These are phyloP conservation scores for Ophiostoma sp. DNA, from an alignment of 2,329 filamentous ascomycete genomes.

Conservation along the genomic window DNA sequence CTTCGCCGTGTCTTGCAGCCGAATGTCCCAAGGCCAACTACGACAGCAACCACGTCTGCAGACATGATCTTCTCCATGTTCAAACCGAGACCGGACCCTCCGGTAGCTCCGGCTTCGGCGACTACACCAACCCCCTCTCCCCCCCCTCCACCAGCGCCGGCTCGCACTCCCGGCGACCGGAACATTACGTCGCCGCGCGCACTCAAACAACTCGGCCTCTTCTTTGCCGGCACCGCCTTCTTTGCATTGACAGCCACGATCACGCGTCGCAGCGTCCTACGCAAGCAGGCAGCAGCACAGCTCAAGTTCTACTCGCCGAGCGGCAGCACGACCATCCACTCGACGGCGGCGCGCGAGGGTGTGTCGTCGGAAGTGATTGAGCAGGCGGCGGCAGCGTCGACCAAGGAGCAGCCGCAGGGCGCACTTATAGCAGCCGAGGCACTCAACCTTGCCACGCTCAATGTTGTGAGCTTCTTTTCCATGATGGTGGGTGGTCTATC, in stretches of 20 bases:
- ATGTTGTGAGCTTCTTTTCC: conserved; percentile 70
- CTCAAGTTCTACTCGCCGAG: conserved; percentile 66
- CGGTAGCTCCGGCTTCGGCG: neutral
- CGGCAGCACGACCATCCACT: conserved; percentile 35
- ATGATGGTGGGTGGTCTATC: conserved; percentile 67
- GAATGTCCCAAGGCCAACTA: neutral
- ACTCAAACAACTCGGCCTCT: conserved; percentile 60
- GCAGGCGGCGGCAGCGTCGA: neutral
- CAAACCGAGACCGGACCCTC: conserved; percentile 5
- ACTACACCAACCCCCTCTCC: neutral
- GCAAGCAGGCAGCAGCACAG: conserved; percentile 54
- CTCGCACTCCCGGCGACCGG: conserved; percentile 8
- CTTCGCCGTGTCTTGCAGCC: neutral
- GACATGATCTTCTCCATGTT: conserved; percentile 16
- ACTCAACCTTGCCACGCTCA: conserved; percentile 78
- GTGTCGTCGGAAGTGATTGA: conserved; percentile 13
- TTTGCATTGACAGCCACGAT: conserved; percentile 65
- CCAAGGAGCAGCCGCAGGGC: conserved; percentile 50
- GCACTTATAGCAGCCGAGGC: conserved; percentile 74
- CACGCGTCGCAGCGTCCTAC: conserved; percentile 63
- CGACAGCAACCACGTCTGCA: neutral
- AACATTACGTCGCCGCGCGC: conserved; percentile 42
- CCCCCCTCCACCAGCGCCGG: neutral
- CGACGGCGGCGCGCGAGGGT: conserved; percentile 27
- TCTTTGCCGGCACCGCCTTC: conserved; percentile 70